These are phyloP conservation scores for Lindgomyces ingoldianus DNA, from an alignment of 495 filamentous ascomycete genomes.

Conservation along the genomic window DNA sequence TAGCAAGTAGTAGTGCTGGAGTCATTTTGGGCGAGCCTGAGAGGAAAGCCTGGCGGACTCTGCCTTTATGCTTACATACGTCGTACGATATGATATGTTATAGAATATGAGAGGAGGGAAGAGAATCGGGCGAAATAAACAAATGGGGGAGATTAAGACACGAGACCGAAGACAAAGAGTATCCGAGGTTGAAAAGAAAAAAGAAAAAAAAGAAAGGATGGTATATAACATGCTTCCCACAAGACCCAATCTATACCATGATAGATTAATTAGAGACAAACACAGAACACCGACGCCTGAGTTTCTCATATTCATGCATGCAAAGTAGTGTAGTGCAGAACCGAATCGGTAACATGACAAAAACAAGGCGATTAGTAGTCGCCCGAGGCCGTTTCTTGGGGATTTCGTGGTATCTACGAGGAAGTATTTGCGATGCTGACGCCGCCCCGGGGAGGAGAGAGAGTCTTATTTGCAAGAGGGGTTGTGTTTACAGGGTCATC, in stretches of 20 bases:
- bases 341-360: neutral
- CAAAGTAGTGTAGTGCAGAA: too few relatives aligned
- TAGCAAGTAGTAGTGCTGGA: too few relatives aligned
- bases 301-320: constrained; percentile 23
- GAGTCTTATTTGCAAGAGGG: constrained; percentile 24
- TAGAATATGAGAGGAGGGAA: too few relatives aligned
- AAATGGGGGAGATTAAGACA: neutral
- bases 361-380: constrained; percentile 15
- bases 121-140: neutral
- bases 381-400: constrained; percentile 15
- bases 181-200: too few relatives aligned
- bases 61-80: too few relatives aligned
- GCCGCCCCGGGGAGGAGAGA: constrained; percentile 11
- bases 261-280: neutral
- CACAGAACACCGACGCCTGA: neutral
- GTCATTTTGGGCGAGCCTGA: too few relatives aligned
- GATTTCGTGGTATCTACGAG: constrained; percentile 15
- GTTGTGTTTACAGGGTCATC: constrained; percentile 47
- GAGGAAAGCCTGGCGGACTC: too few relatives aligned
- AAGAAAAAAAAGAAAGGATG: constrained; percentile 18
- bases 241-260: neutral
- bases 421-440: constrained; percentile 28
- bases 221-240: constrained; percentile 30
- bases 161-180: constrained; percentile 5
- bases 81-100: too few relatives aligned